These are phyloP conservation scores for Bassia scoparia DNA, from an alignment of 148 eudicot genomes.

Conservation along the genomic window DNA sequence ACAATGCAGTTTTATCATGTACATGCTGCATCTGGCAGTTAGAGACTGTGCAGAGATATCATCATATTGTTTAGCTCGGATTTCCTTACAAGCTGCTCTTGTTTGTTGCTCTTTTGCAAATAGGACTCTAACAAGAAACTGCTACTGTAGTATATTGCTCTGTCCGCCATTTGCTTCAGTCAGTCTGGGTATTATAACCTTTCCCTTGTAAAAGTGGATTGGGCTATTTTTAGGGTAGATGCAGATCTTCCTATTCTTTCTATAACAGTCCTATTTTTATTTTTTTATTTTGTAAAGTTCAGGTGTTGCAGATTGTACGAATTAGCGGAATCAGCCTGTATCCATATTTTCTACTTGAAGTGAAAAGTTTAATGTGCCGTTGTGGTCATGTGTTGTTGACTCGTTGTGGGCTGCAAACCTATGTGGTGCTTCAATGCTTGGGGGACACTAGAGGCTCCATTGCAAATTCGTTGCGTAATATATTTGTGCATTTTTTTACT, in stretches of 20 bases:
- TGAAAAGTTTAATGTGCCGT: not conserved
- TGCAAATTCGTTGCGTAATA: no score
- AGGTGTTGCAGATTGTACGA: not conserved
- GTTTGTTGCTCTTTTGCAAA: conserved; percentile 16
- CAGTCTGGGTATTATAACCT: not conserved
- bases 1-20: conserved; percentile 1
- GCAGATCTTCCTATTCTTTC: not conserved
- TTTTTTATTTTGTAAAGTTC: not conserved
- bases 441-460: no score
- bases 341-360: not conserved
- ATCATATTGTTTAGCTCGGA: conserved; percentile 12
- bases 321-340: not conserved
- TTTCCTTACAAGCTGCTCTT: conserved; percentile 12
- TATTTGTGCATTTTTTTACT: no score
- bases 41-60: not conserved
- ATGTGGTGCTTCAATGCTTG: no score
- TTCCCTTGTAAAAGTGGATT: conserved; percentile 8
- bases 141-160: not conserved
- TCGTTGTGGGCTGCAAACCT: no score
- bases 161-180: not conserved
- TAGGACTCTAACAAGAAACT: conserved; percentile 8
- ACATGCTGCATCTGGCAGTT: conserved; percentile 4
- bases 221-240: not conserved
- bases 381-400: no score
- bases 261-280: not conserved